phyloP scores from a whole-genome alignment of 768 basidiomycete species.

The Naematelia encephala region DNA sequence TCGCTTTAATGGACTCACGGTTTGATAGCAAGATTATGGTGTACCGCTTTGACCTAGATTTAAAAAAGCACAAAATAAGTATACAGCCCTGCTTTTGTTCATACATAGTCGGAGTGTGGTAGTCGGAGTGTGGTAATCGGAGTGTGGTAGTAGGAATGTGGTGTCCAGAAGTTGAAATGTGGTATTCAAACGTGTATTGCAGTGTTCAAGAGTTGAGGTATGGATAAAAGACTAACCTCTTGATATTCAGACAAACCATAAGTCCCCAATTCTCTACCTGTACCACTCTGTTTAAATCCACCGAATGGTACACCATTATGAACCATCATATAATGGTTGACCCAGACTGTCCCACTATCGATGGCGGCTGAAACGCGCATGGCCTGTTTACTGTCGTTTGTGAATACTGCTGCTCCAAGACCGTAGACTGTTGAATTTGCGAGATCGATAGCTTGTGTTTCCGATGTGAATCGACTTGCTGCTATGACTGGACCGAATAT shows the following conservation, averaged over 20 bases:
- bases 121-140: too few relatives aligned
- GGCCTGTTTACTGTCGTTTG: constrained; percentile 69
- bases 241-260: constrained; percentile 65
- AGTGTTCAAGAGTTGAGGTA: too few relatives aligned
- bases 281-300: constrained; percentile 76
- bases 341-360: constrained; percentile 78
- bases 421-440: constrained; percentile 87
- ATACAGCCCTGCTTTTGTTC: too few relatives aligned
- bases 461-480: constrained; percentile 74
- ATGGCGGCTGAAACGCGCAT: constrained; percentile 67
- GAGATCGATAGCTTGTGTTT: constrained; percentile 75
- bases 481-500: constrained; percentile 94
- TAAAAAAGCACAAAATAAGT: too few relatives aligned
- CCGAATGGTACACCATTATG: constrained; percentile 85
- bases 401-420: constrained; percentile 81
- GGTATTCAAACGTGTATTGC: too few relatives aligned
- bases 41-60: constrained; percentile 68
- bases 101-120: too few relatives aligned
- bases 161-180: too few relatives aligned
- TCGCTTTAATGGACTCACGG: constrained; percentile 4
- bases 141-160: too few relatives aligned
- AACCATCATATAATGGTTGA: constrained; percentile 66
- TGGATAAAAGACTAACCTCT: too few relatives aligned
- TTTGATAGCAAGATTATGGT: constrained; percentile 57
- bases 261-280: constrained; percentile 73